Conservation (phyloP, 176 grass and related monocot species). For the Bolboschoenus planiculmis region DNA sequence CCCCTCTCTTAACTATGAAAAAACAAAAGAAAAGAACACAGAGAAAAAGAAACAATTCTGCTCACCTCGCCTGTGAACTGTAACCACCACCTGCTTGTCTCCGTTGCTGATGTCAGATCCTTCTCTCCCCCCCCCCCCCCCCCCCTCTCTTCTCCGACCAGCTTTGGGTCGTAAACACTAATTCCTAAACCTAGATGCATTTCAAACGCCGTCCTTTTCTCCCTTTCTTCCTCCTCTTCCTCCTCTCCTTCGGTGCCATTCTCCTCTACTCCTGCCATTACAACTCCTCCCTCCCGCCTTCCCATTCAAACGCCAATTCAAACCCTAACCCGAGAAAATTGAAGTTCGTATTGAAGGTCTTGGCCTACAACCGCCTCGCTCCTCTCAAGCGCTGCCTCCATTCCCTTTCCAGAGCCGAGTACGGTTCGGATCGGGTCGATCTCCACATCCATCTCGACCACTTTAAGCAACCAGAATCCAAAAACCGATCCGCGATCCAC, state of each 20-base stretch:
- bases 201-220: constrained; percentile 37
- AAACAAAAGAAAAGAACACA: not conserved
- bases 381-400: constrained; percentile 72
- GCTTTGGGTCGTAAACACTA: not conserved
- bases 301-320: not conserved
- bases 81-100: not conserved
- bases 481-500: constrained; percentile 20
- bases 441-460: constrained; percentile 82
- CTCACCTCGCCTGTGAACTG: not conserved
- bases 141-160: not conserved
- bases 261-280: constrained; percentile 32
- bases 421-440: constrained; percentile 61
- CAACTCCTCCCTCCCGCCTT: constrained; percentile 18
- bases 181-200: constrained; percentile 35
- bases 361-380: constrained; percentile 63
- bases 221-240: constrained; percentile 33
- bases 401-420: constrained; percentile 69
- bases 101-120: not conserved
- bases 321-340: constrained; percentile 25
- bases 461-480: constrained; percentile 6
- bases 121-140: not conserved
- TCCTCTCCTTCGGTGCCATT: constrained; percentile 27
- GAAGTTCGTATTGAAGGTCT: constrained; percentile 67
- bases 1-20: not conserved
- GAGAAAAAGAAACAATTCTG: not conserved